Percentiles rank a stretch among this genome's conserved stretches.
phyloP scores from a whole-genome alignment of 2,329 filamentous ascomycete species.

The Colletotrichum melonis region DNA sequence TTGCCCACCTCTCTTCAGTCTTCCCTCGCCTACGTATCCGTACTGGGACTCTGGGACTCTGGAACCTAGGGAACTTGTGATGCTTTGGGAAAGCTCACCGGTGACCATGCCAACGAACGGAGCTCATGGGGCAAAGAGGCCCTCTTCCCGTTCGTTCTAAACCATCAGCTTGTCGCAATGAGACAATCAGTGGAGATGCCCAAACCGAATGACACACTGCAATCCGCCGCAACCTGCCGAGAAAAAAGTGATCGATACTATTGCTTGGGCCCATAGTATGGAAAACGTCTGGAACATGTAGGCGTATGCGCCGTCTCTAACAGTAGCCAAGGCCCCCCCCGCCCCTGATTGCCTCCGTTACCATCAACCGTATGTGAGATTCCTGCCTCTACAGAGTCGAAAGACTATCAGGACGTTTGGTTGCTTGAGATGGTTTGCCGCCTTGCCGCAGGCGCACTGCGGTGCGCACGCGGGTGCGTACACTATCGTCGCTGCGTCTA shows the following conservation, averaged over 20 bases:
- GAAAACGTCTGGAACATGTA: conserved; percentile 33
- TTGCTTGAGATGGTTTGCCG: neutral
- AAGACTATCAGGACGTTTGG: neutral
- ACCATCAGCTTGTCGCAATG: conserved; percentile 24
- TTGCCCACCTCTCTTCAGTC: conserved; percentile 1
- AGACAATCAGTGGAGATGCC: conserved; percentile 27
- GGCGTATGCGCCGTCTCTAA: conserved; percentile 2
- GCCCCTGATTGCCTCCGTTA: conserved; percentile 1
- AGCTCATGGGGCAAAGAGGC: conserved; percentile 10
- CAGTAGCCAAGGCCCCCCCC: neutral
- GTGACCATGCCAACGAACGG: conserved; percentile 32
- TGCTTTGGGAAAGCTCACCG: conserved; percentile 32
- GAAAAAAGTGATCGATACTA: conserved; percentile 15
- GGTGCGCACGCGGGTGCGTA: neutral
- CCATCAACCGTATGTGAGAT: neutral
- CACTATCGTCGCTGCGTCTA: neutral
- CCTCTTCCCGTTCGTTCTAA: conserved; percentile 7
- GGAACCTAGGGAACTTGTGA: conserved; percentile 7
- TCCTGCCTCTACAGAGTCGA: neutral
- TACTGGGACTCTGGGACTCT: conserved; percentile 7
- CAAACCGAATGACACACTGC: conserved; percentile 18
- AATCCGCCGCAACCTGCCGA: conserved; percentile 24
- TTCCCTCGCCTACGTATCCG: conserved; percentile 11
- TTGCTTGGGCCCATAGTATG: conserved; percentile 13
- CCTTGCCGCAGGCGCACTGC: neutral